phyloP scores from a whole-genome alignment of 140 eudicot genomes.

The Anethum foeniculum region DNA sequence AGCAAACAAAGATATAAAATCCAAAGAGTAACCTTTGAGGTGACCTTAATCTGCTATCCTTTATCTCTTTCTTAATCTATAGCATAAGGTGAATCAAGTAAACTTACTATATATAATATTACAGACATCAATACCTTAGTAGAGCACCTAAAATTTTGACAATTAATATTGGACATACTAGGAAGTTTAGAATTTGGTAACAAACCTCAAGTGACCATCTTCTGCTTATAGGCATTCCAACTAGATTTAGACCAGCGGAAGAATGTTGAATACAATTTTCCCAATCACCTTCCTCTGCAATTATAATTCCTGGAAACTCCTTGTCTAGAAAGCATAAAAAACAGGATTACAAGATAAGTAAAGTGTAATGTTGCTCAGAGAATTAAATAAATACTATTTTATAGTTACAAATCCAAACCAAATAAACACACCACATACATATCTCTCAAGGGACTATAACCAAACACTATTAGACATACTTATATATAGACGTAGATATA shows the following conservation, averaged over 20 bases:
- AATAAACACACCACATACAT: too few relatives aligned
- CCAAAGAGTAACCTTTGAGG: slow-evolving; percentile 66
- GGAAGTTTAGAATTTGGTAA: slow-evolving; percentile 1
- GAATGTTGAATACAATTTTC: slow-evolving; percentile 77
- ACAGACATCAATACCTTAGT: background rate
- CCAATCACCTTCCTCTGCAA: slow-evolving; percentile 91
- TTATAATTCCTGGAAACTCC: slow-evolving; percentile 75
- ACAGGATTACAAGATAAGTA: background rate
- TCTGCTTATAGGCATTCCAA: slow-evolving; percentile 89
- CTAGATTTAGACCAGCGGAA: slow-evolving; percentile 85
- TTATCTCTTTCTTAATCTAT: slow-evolving; percentile 93
- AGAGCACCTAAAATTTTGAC: background rate
- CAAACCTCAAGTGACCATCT: slow-evolving; percentile 97
- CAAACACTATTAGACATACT: too few relatives aligned
- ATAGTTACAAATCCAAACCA: too few relatives aligned
- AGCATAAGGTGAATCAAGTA: slow-evolving; percentile 13
- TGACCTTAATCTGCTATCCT: slow-evolving; percentile 71
- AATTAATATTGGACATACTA: background rate
- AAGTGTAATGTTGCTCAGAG: too few relatives aligned
- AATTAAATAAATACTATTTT: too few relatives aligned
- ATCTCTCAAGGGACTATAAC: too few relatives aligned
- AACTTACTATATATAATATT: background rate
- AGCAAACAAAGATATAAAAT: slow-evolving; percentile 10
- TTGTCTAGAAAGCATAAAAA: slow-evolving; percentile 27
- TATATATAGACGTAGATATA: too few relatives aligned